These are phyloP conservation scores for Globisporangium orthogonon DNA, from an alignment of 352 stramenopile genomes.

Conservation along the genomic window DNA sequence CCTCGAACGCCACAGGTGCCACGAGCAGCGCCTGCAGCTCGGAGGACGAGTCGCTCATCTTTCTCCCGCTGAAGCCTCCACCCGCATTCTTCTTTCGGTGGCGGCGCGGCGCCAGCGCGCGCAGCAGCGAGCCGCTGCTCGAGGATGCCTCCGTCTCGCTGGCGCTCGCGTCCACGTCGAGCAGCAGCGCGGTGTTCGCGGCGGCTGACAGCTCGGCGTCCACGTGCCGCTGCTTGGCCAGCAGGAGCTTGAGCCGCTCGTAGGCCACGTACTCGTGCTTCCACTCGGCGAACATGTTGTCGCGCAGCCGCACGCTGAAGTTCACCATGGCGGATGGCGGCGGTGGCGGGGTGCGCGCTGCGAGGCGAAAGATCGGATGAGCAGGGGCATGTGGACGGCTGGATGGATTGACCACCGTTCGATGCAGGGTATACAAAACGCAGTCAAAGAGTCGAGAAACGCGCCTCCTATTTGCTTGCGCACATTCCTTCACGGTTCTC, in stretches of 20 bases:
- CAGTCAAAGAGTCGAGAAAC: conserved; percentile 1
- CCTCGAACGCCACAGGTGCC: conserved; percentile 61
- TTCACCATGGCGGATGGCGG: conserved; percentile 45
- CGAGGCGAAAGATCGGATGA: background rate
- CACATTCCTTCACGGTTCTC: background rate
- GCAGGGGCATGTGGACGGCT: background rate
- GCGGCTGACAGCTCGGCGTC: conserved; percentile 21
- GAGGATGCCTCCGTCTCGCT: conserved; percentile 8
- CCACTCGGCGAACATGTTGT: conserved; percentile 88
- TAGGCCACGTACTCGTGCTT: conserved; percentile 88
- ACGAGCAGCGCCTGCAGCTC: conserved; percentile 28
- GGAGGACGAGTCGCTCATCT: conserved; percentile 17
- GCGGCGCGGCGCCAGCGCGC: background rate
- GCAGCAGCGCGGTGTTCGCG: conserved; percentile 2
- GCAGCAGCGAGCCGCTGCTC: conserved; percentile 10
- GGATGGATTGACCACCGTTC: background rate
- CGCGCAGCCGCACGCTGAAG: conserved; percentile 66
- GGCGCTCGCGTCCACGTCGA: conserved; percentile 11
- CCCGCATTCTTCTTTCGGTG: background rate
- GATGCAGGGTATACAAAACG: background rate
- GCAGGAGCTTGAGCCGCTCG: conserved; percentile 76
- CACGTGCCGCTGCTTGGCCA: conserved; percentile 55
- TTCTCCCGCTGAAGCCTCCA: background rate
- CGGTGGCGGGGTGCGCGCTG: background rate
- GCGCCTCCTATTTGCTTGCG: background rate